phyloP scores from a whole-genome alignment of 495 filamentous ascomycete species.

The Lindgomyces ingoldianus region DNA sequence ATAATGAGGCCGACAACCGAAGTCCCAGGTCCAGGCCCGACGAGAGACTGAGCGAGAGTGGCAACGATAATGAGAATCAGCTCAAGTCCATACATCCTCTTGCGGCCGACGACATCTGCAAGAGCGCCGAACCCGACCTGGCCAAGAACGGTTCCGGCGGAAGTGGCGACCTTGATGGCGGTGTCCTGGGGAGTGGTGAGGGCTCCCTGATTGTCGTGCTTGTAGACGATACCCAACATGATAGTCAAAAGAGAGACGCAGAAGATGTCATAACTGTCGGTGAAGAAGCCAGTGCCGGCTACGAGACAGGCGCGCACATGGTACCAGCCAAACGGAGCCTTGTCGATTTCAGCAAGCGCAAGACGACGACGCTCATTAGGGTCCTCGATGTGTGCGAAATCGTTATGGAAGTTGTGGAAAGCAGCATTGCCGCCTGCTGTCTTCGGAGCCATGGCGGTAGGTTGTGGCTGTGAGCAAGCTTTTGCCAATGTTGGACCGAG shows the following conservation, averaged over 20 bases:
- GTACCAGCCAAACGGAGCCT: slow-evolving; percentile 77
- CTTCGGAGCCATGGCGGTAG: background rate
- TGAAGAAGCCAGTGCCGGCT: slow-evolving; percentile 85
- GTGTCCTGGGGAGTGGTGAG: slow-evolving; percentile 66
- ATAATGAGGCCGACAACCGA: slow-evolving; percentile 74
- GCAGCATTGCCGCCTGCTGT: slow-evolving; percentile 36
- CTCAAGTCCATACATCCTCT: slow-evolving; percentile 86
- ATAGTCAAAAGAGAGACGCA: slow-evolving; percentile 63
- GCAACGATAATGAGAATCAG: slow-evolving; percentile 85
- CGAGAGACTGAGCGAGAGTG: slow-evolving; percentile 73
- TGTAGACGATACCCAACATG: slow-evolving; percentile 77
- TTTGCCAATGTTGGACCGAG: background rate
- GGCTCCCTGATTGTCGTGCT: slow-evolving; percentile 49
- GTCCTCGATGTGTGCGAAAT: slow-evolving; percentile 60
- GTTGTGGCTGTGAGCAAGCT: background rate
- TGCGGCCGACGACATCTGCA: slow-evolving; percentile 77
- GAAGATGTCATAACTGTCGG: slow-evolving; percentile 80
- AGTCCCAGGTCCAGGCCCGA: slow-evolving; percentile 66
- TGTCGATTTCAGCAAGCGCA: slow-evolving; percentile 77
- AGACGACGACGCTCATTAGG: slow-evolving; percentile 73
- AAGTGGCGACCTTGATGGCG: slow-evolving; percentile 87
- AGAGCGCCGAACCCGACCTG: slow-evolving; percentile 80
- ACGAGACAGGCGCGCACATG: slow-evolving; percentile 74
- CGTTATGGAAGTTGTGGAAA: slow-evolving; percentile 41
- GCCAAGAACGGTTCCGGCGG: slow-evolving; percentile 80